Percentiles rank a stretch among this genome's conserved stretches.
phyloP scores from a whole-genome alignment of 352 stramenopile genomes.

The Peronospora belbahrii region DNA sequence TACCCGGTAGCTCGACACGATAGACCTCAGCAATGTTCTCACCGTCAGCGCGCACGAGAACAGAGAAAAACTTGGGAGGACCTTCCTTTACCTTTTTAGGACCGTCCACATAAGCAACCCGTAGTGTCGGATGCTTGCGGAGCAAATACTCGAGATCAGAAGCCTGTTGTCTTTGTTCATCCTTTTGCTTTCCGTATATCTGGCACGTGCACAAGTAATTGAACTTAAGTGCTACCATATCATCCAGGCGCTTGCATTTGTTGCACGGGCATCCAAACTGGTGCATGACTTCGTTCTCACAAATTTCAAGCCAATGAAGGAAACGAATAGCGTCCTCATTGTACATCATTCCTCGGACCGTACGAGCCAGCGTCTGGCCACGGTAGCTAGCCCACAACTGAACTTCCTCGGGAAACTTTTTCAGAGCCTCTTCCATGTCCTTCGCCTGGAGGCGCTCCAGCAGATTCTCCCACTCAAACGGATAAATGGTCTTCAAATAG shows the following conservation, averaged over 20 bases:
- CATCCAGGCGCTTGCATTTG: slow-evolving; percentile 72
- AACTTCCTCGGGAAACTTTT: slow-evolving; percentile 74
- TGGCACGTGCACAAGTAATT: slow-evolving; percentile 86
- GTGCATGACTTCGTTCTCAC: slow-evolving; percentile 84
- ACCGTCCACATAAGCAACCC: slow-evolving; percentile 77
- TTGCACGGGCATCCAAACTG: slow-evolving; percentile 70
- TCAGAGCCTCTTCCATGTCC: slow-evolving; percentile 79
- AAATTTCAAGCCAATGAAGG: slow-evolving; percentile 84
- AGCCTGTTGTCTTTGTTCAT: slow-evolving; percentile 75
- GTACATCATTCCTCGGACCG: slow-evolving; percentile 85
- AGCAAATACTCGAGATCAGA: slow-evolving; percentile 72
- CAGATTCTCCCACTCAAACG: slow-evolving; percentile 82
- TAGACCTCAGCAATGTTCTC: slow-evolving; percentile 80
- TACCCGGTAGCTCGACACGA: slow-evolving; percentile 71
- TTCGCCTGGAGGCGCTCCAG: slow-evolving; percentile 67
- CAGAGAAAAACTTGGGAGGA: slow-evolving; percentile 76
- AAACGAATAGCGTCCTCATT: slow-evolving; percentile 82
- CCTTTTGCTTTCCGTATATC: slow-evolving; percentile 84
- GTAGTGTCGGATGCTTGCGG: slow-evolving; percentile 68
- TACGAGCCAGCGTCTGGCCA: slow-evolving; percentile 78
- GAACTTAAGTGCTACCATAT: slow-evolving; percentile 86
- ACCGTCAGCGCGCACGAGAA: slow-evolving; percentile 61
- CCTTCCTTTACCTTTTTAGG: slow-evolving; percentile 86
- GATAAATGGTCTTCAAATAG: slow-evolving; percentile 89
- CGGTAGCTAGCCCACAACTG: slow-evolving; percentile 81